A percentile compares a stretch with the other conserved stretches of the same genome.
These are phyloP conservation scores for Metschnikowia sp. DNA, from an alignment of 805 yeast species.

Conservation along the genomic window DNA sequence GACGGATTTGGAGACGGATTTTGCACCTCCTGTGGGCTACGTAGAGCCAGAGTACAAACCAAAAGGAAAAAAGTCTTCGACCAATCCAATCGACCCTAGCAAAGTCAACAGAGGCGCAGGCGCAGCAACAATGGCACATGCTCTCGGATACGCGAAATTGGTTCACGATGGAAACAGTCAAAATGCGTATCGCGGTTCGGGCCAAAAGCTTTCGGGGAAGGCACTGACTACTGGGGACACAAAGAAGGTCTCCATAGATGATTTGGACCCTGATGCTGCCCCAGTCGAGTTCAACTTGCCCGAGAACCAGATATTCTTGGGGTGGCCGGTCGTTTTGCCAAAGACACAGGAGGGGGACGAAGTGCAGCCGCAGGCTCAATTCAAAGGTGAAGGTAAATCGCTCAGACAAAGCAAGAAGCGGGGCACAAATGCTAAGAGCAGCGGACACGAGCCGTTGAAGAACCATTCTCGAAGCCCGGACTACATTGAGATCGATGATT, in stretches of 20 bases:
- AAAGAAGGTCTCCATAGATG: constrained; percentile 35
- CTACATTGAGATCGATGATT: constrained; percentile 67
- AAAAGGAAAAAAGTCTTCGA: constrained; percentile 32
- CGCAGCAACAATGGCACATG: constrained; percentile 73
- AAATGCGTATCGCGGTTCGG: constrained; percentile 52
- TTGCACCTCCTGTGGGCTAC: constrained; percentile 98
- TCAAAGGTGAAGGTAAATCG: constrained; percentile 70
- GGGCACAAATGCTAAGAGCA: constrained; percentile 44
- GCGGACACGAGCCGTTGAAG: constrained; percentile 49
- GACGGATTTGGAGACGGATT: constrained; percentile 94
- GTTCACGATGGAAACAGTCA: constrained; percentile 37
- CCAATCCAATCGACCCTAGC: constrained; percentile 31
- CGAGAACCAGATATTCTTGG: constrained; percentile 86
- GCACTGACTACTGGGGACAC: constrained; percentile 17
- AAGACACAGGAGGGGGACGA: constrained; percentile 28
- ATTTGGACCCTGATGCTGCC: constrained; percentile 52
- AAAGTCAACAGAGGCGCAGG: constrained; percentile 39
- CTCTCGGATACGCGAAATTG: constrained; percentile 61
- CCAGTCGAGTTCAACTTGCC: constrained; percentile 76
- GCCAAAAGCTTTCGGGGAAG: constrained; percentile 70
- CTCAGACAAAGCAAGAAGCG: constrained; percentile 70
- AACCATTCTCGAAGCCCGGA: constrained; percentile 72
- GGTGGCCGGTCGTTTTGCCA: constrained; percentile 70
- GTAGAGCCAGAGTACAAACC: constrained; percentile 78
- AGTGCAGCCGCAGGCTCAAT: constrained; percentile 27